Conservation (phyloP, 2,329 filamentous ascomycete species). For the Colletotrichum euphorbiae region DNA sequence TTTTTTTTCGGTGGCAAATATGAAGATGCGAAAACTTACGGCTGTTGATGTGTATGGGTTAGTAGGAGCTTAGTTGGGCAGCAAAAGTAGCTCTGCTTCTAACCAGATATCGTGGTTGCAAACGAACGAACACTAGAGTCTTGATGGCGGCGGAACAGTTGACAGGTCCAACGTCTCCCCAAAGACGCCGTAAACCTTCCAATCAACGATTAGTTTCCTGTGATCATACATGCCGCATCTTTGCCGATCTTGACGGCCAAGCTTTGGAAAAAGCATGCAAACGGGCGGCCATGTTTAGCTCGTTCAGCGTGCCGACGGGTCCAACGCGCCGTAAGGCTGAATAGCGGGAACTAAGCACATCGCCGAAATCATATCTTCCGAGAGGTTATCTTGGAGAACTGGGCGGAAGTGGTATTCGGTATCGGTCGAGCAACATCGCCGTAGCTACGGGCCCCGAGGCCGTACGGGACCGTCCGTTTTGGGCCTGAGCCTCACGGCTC, state of each 20-base stretch:
- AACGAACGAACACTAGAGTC: neutral
- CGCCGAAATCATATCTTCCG: neutral
- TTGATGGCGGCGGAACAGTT: neutral
- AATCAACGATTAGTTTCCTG: slow-evolving; percentile 10
- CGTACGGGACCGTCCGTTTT: neutral
- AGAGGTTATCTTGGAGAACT: neutral
- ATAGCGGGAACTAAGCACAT: slow-evolving; percentile 13
- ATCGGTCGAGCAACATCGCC: neutral
- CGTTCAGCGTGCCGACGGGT: slow-evolving; percentile 20
- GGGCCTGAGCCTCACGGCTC: no score
- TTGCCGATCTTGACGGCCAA: slow-evolving; percentile 20
- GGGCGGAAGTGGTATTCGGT: neutral
- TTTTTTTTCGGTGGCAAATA: slow-evolving; percentile 12
- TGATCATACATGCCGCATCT: slow-evolving; percentile 30
- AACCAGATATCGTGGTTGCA: neutral
- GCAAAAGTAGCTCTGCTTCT: neutral
- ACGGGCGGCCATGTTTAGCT: neutral
- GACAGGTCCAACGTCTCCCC: neutral
- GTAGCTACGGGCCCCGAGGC: neutral
- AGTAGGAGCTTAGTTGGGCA: neutral
- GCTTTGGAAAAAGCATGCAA: slow-evolving; percentile 34
- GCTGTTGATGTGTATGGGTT: neutral
- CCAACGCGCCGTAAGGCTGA: slow-evolving; percentile 31
- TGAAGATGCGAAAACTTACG: neutral
- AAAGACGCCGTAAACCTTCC: slow-evolving; percentile 13